These are phyloP conservation scores for Ilyonectria destructans DNA, from an alignment of 2,329 filamentous ascomycete genomes.

Conservation along the genomic window DNA sequence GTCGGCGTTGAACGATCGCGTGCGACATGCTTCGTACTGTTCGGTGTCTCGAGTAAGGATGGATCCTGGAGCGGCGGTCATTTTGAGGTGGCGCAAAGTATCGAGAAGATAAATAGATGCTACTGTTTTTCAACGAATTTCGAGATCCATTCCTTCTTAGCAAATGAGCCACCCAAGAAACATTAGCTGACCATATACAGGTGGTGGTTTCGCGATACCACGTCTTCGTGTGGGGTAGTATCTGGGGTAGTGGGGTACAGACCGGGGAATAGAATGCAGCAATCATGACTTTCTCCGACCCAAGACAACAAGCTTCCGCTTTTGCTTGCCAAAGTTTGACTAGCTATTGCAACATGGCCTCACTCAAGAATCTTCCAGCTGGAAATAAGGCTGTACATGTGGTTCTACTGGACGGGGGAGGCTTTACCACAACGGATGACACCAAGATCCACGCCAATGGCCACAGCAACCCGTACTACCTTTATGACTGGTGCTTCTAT, in stretches of 20 bases:
- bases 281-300: neutral
- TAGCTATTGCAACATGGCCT: neutral
- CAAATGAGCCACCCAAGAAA: neutral
- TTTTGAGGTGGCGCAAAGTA: neutral
- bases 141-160: no score
- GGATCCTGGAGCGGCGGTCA: neutral
- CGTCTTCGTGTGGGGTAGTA: no score
- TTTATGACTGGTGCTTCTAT: constrained; percentile 35
- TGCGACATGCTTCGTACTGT: constrained; percentile 14
- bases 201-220: no score
- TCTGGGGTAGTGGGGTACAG: no score
- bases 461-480: constrained; percentile 13
- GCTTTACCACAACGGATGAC: constrained; percentile 26
- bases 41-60: neutral
- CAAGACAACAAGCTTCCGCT: neutral
- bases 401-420: constrained; percentile 27
- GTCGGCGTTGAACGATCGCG: constrained; percentile 9
- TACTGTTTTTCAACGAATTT: no score
- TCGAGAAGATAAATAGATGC: neutral
- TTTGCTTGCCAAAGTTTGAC: no score
- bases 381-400: constrained; percentile 10
- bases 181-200: no score
- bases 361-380: neutral
- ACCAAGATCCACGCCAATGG: constrained; percentile 16
- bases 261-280: no score